These are phyloP conservation scores for Sporothrix brunneoviolacea DNA, from an alignment of 2,329 filamentous ascomycete species.

Conservation along the genomic window DNA sequence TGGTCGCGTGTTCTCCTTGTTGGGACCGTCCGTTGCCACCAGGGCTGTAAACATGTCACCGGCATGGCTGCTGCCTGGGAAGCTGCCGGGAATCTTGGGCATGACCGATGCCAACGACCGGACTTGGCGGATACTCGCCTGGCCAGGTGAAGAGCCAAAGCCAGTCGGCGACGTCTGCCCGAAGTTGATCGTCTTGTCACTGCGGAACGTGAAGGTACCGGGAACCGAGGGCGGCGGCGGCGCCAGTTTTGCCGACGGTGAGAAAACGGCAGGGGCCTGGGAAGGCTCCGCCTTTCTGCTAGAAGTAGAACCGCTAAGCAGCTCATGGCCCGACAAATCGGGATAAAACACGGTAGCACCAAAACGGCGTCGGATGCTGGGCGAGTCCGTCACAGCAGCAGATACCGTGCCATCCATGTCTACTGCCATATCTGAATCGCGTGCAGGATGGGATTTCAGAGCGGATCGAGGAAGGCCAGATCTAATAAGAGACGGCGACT, in stretches of 20 bases:
- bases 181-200: slow-evolving; percentile 58
- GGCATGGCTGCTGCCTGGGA: slow-evolving; percentile 50
- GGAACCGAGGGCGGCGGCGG: slow-evolving; percentile 37
- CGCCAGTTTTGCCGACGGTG: slow-evolving; percentile 16
- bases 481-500: slow-evolving; percentile 53
- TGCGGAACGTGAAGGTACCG: slow-evolving; percentile 59
- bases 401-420: background rate
- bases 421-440: background rate
- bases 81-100: slow-evolving; percentile 25
- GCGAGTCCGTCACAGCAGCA: background rate
- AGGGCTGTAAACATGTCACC: slow-evolving; percentile 1
- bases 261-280: background rate
- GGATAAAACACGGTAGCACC: slow-evolving; percentile 43
- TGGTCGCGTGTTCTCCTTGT: slow-evolving; percentile 51
- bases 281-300: background rate
- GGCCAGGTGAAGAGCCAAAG: slow-evolving; percentile 53
- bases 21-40: slow-evolving; percentile 28
- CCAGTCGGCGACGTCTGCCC: slow-evolving; percentile 39
- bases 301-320: slow-evolving; percentile 2
- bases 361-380: slow-evolving; percentile 13
- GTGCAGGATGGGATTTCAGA: slow-evolving; percentile 26
- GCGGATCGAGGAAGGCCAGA: slow-evolving; percentile 38
- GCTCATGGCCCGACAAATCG: slow-evolving; percentile 37
- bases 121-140: slow-evolving; percentile 55
- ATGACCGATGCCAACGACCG: slow-evolving; percentile 42